Percentiles rank a stretch among this genome's conserved stretches.
phyloP scores from a whole-genome alignment of 1,139 yeast genomes.

The Hemisphaericaspora subhashii region DNA sequence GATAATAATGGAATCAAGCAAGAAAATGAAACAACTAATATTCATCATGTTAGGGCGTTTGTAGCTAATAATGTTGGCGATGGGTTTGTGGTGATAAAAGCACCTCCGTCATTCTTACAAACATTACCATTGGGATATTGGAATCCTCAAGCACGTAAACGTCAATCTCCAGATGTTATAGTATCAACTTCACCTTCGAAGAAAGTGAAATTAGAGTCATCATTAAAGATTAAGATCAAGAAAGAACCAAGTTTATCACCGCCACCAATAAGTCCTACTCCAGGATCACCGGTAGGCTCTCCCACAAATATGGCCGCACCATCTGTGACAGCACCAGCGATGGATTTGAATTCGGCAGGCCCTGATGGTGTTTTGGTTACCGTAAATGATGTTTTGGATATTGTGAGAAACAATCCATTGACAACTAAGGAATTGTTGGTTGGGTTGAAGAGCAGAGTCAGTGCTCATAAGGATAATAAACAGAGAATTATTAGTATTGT shows the following conservation, averaged over 20 bases:
- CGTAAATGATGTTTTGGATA: slow-evolving; percentile 66
- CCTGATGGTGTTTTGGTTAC: slow-evolving; percentile 54
- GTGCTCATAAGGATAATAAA: slow-evolving; percentile 69
- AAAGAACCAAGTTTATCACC: slow-evolving; percentile 14
- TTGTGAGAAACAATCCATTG: slow-evolving; percentile 62
- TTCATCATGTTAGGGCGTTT: slow-evolving; percentile 32
- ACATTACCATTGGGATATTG: slow-evolving; percentile 81
- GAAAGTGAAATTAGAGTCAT: slow-evolving; percentile 37
- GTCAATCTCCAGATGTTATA: slow-evolving; percentile 24
- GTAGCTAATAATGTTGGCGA: slow-evolving; percentile 53
- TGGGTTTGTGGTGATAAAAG: slow-evolving; percentile 68
- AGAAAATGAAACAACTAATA: slow-evolving; percentile 9
- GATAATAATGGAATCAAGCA: slow-evolving; percentile 28
- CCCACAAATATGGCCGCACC: slow-evolving; percentile 11
- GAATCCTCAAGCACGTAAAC: slow-evolving; percentile 66
- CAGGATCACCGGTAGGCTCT: not conserved
- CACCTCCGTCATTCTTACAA: slow-evolving; percentile 58
- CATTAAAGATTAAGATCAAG: slow-evolving; percentile 10
- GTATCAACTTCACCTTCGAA: slow-evolving; percentile 38
- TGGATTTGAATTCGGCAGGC: slow-evolving; percentile 38
- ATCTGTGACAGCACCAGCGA: slow-evolving; percentile 11
- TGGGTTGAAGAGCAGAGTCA: slow-evolving; percentile 61
- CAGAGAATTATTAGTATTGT: slow-evolving; percentile 66
- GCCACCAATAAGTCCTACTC: slow-evolving; percentile 10
- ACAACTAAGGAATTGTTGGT: slow-evolving; percentile 66